phyloP scores from a whole-genome alignment of 768 basidiomycete genomes.

The Boletellus sp. region DNA sequence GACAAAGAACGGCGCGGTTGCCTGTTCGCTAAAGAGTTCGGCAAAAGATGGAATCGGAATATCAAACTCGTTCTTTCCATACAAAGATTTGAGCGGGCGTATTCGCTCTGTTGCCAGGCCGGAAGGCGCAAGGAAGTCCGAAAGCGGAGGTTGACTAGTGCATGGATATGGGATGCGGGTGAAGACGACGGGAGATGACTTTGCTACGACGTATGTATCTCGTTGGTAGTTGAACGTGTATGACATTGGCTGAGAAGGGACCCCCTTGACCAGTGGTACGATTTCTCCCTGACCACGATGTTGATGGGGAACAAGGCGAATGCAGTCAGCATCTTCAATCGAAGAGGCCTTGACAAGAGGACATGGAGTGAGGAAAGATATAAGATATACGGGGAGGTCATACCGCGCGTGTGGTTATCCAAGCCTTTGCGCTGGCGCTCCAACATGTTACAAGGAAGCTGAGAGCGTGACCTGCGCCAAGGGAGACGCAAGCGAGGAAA shows the following conservation, averaged over 20 bases:
- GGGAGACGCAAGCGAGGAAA: conserved; percentile 82
- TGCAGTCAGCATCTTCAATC: conserved; percentile 70
- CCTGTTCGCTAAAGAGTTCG: conserved; percentile 91
- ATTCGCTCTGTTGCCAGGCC: conserved; percentile 51
- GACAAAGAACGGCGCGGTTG: conserved; percentile 98
- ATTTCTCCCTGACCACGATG: conserved; percentile 91
- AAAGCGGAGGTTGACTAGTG: conserved; percentile 62
- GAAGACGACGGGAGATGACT: conserved; percentile 59
- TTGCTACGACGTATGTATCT: conserved; percentile 80
- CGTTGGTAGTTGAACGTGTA: conserved; percentile 94
- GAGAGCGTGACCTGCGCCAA: conserved; percentile 86
- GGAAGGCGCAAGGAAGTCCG: conserved; percentile 57
- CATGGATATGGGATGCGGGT: conserved; percentile 85
- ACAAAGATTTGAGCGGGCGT: conserved; percentile 56
- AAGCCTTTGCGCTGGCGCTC: conserved; percentile 75
- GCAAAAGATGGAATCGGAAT: conserved; percentile 95
- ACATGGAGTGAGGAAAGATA: neutral
- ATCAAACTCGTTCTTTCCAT: conserved; percentile 93
- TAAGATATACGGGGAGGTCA: neutral
- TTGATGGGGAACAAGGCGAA: conserved; percentile 73
- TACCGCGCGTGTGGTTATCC: conserved; percentile 77
- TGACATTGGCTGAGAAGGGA: conserved; percentile 49
- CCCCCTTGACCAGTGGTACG: conserved; percentile 66
- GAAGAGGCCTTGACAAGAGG: conserved; percentile 46
- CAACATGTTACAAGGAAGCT: conserved; percentile 90